Percentiles rank a stretch among this genome's conserved stretches.
phyloP scores from a whole-genome alignment of 352 stramenopile genomes.

The Globisporangium nodosum region DNA sequence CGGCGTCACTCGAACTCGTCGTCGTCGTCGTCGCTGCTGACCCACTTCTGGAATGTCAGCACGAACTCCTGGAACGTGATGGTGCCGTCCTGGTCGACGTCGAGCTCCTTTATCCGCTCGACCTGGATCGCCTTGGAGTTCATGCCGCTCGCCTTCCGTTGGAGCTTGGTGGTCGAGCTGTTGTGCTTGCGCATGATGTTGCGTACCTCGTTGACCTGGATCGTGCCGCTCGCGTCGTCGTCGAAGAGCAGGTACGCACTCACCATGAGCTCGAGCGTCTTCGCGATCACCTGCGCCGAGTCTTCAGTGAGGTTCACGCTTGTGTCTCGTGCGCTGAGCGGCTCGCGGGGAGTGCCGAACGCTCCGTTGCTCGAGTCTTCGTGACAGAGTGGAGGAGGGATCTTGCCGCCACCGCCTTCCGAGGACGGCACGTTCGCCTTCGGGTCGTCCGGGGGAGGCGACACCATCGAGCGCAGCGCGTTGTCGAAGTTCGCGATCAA shows the following conservation, averaged over 20 bases:
- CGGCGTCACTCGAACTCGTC: slow-evolving; percentile 1
- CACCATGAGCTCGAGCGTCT: slow-evolving; percentile 79
- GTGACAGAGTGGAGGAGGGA: not conserved
- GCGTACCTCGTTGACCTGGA: slow-evolving; percentile 69
- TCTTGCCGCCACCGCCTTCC: not conserved
- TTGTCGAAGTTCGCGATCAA: slow-evolving; percentile 74
- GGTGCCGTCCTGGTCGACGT: slow-evolving; percentile 81
- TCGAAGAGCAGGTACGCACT: slow-evolving; percentile 85
- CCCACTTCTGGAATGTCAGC: slow-evolving; percentile 85
- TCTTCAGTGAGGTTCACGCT: slow-evolving; percentile 17
- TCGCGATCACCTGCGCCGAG: slow-evolving; percentile 47
- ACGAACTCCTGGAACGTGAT: slow-evolving; percentile 90
- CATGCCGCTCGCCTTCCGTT: slow-evolving; percentile 48
- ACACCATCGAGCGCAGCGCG: slow-evolving; percentile 23
- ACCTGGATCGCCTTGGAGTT: slow-evolving; percentile 55
- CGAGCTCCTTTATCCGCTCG: slow-evolving; percentile 85
- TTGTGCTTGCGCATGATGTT: slow-evolving; percentile 57
- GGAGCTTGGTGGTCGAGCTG: slow-evolving; percentile 30
- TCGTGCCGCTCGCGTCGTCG: slow-evolving; percentile 73
- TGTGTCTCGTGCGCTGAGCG: slow-evolving; percentile 12
- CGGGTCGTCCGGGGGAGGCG: slow-evolving; percentile 29
- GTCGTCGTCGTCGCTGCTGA: slow-evolving; percentile 53
- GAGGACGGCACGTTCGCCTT: slow-evolving; percentile 6
- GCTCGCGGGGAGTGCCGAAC: slow-evolving; percentile 7
- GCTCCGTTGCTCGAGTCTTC: not conserved